phyloP scores from a whole-genome alignment of 2,329 filamentous ascomycete genomes.

The Colletotrichum trifolii region DNA sequence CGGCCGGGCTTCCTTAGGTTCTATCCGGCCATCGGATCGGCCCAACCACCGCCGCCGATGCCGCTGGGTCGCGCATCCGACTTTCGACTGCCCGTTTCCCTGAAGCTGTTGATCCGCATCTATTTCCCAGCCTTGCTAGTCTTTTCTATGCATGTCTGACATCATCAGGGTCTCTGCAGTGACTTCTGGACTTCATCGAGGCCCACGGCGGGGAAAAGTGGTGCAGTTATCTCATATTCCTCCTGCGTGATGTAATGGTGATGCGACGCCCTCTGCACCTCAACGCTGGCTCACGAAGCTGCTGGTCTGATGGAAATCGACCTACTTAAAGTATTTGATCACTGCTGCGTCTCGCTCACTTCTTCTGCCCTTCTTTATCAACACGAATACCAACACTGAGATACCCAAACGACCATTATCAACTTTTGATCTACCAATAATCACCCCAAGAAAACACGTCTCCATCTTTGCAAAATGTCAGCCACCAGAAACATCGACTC shows the following conservation, averaged over 20 bases:
- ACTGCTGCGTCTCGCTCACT: accelerated
- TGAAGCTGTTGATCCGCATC: neutral
- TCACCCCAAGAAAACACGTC: neutral
- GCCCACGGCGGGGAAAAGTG: slow-evolving; percentile 22
- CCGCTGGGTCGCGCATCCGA: slow-evolving; percentile 1
- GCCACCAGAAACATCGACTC: slow-evolving; percentile 61
- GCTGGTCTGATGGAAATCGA: neutral
- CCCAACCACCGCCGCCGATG: neutral
- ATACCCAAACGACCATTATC: neutral
- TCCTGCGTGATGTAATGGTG: slow-evolving; percentile 21
- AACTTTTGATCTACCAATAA: neutral
- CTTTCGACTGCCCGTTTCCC: slow-evolving; percentile 3
- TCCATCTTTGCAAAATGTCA: slow-evolving; percentile 49
- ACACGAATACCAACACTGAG: neutral
- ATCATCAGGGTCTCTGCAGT: slow-evolving; percentile 12
- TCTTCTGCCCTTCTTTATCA: neutral
- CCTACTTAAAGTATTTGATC: slow-evolving; percentile 20
- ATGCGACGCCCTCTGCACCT: slow-evolving; percentile 9
- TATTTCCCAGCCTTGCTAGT: neutral
- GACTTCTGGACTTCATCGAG: neutral
- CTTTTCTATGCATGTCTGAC: neutral
- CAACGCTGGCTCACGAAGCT: neutral
- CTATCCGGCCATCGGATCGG: slow-evolving; percentile 4
- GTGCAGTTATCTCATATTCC: slow-evolving; percentile 25
- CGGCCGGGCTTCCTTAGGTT: neutral